Percentiles rank a stretch among this genome's conserved stretches.
Conservation (phyloP, 352 stramenopile species). For the Aphanomyces stellatus region DNA sequence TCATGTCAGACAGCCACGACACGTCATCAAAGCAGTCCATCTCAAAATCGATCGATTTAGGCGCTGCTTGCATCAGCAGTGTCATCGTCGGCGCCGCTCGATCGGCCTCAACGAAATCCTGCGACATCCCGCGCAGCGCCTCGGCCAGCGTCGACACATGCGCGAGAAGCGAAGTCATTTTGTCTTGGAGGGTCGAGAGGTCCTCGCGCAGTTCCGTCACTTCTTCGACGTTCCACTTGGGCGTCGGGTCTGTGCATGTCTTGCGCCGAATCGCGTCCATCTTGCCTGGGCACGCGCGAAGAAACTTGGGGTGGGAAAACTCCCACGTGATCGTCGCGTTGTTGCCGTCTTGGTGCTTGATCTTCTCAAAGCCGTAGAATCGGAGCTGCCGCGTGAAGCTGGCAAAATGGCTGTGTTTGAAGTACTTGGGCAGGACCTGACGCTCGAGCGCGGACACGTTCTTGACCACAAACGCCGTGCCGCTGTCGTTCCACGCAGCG, state of each 20-base stretch:
- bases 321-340: neutral
- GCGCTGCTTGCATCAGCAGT: too few species aligned
- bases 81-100: too few species aligned
- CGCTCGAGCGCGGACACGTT: neutral
- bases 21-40: too few species aligned
- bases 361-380: conserved; percentile 14
- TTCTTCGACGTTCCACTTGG: conserved; percentile 16
- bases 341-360: neutral
- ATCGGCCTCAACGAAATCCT: neutral
- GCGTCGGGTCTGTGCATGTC: conserved; percentile 15
- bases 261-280: conserved; percentile 15
- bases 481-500: neutral
- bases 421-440: conserved; percentile 10
- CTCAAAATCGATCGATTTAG: too few species aligned
- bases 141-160: neutral
- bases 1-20: too few species aligned
- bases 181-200: conserved; percentile 4
- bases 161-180: neutral
- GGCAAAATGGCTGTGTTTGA: conserved; percentile 17
- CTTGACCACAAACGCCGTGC: conserved; percentile 6
- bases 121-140: neutral
- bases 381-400: conserved; percentile 31
- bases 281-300: conserved; percentile 6
- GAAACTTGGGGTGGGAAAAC: conserved; percentile 19
- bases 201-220: neutral